Percentiles rank a stretch among this genome's conserved stretches.
Conservation (phyloP, 495 filamentous ascomycete species). For the Podospora fimiseda region DNA sequence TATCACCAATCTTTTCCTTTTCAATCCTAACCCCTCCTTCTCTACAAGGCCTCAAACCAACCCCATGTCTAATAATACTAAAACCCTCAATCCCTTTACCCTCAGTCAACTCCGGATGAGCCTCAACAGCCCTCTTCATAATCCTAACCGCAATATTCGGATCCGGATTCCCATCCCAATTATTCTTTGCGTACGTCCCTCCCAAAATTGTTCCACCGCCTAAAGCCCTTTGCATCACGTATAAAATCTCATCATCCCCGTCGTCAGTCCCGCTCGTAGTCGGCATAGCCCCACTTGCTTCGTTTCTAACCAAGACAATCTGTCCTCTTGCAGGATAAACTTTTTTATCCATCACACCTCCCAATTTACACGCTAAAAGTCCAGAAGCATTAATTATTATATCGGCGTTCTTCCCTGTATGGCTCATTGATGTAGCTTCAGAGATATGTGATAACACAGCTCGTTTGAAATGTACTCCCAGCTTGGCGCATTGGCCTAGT, state of each 20-base stretch:
- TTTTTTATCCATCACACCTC: slow-evolving; percentile 71
- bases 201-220: slow-evolving; percentile 76
- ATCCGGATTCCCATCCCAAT: slow-evolving; percentile 79
- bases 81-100: slow-evolving; percentile 75
- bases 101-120: slow-evolving; percentile 64
- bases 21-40: slow-evolving; percentile 74
- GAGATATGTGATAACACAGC: slow-evolving; percentile 58
- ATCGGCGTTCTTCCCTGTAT: slow-evolving; percentile 55
- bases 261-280: slow-evolving; percentile 72
- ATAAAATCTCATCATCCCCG: slow-evolving; percentile 70
- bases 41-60: slow-evolving; percentile 76
- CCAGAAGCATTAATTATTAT: slow-evolving; percentile 87
- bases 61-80: slow-evolving; percentile 80
- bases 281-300: slow-evolving; percentile 65
- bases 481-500: slow-evolving; percentile 62
- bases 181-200: slow-evolving; percentile 75
- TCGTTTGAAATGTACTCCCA: slow-evolving; percentile 60
- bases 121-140: slow-evolving; percentile 73
- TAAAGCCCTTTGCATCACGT: slow-evolving; percentile 85
- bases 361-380: slow-evolving; percentile 62
- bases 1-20: slow-evolving; percentile 65
- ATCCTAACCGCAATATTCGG: slow-evolving; percentile 76
- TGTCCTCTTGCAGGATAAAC: slow-evolving; percentile 80
- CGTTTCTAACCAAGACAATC: slow-evolving; percentile 81
- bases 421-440: slow-evolving; percentile 61